Evolutionary conservation across 2,329 filamentous ascomycete species (phyloP).

Genomic region (Diaporthe australafricana): DNA sequence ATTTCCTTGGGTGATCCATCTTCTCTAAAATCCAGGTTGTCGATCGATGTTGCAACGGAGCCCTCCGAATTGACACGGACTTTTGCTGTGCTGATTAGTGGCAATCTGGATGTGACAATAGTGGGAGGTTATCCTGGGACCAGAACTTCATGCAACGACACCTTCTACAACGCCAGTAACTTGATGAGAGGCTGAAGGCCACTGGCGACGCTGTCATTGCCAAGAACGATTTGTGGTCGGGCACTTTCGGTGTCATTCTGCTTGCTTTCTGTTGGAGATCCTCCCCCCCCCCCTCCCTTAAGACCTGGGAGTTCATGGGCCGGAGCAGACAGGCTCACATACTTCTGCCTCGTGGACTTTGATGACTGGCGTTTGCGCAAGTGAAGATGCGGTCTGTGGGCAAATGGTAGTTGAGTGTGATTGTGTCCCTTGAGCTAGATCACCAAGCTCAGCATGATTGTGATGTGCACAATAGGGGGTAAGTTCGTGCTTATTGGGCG

Average conservation of each 20-base stretch:
- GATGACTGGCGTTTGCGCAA: background rate
- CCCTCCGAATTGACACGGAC: background rate
- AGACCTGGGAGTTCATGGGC: background rate
- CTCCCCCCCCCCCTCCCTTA: too few relatives aligned
- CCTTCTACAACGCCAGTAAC: background rate
- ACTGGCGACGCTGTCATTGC: background rate
- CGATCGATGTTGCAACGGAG: background rate
- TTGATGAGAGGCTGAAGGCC: background rate
- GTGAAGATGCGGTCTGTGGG: background rate
- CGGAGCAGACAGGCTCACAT: background rate
- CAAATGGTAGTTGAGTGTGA: background rate
- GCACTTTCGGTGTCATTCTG: background rate
- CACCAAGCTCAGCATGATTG: background rate
- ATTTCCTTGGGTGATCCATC: conserved; percentile 26
- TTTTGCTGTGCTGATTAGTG: background rate
- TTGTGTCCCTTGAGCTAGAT: background rate
- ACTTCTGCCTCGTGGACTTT: too few relatives aligned
- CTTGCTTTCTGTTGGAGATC: background rate
- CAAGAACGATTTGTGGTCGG: background rate
- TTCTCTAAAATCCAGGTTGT: background rate
- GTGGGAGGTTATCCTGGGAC: background rate
- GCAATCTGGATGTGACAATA: background rate
- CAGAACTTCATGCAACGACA: background rate
- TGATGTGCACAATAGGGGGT: background rate
- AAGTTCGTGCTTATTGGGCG: background rate